Base-by-base conservation (phyloP, 169 alveolate species). In the Plasmodium cynomolgi region DNA sequence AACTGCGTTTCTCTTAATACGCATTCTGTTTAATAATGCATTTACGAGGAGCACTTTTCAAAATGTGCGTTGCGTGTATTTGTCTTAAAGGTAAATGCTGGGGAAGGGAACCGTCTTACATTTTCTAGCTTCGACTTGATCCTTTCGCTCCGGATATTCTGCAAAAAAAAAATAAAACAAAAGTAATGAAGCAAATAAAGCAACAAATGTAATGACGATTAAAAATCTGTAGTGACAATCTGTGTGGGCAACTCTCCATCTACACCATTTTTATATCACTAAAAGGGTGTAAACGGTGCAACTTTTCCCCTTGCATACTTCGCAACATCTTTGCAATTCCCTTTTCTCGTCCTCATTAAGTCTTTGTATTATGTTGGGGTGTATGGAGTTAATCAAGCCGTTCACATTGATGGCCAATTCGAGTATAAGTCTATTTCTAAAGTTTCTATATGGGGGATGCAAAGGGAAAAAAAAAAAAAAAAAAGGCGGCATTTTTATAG, bases 391-490 rank as follows among this genome's bases (percentile, higher is more conserved):
- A 17, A 90, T 90, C 39, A 90, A 41, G 11, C 94, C 94, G 74
- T 90, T 90, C 17, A 90, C 94, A 62, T 68, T 90, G 72, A 90
- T 90, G 79, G 94, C 94, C 82, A 90, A 44, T 90, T 90, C 94
- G 82, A 90, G 83, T 80, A 90, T 80, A 15, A 90, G 90, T 62
- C 91, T 90, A 29, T 90, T 90, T 90, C 94, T 80, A 31, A 90
- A 90, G 72, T 90, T 90, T 79, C 94, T 90, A 81, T 31, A 68
- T 7, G 56, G 29, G 44, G 26, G 29, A 33, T 34, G 44, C 17
- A 75, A 33, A 75, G 9, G 9, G 20, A 68, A 68, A 68, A 68
- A 33, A 44, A 88, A 34, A 33, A 26, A 56, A 23, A 29, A 39
- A 68, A 37, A 83, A 58, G 29, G 73, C 37, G 44, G 20, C 26